Base-by-base conservation (phyloP, 495 filamentous ascomycete species). In the Pseudoneurospora amorphoporcata region DNA sequence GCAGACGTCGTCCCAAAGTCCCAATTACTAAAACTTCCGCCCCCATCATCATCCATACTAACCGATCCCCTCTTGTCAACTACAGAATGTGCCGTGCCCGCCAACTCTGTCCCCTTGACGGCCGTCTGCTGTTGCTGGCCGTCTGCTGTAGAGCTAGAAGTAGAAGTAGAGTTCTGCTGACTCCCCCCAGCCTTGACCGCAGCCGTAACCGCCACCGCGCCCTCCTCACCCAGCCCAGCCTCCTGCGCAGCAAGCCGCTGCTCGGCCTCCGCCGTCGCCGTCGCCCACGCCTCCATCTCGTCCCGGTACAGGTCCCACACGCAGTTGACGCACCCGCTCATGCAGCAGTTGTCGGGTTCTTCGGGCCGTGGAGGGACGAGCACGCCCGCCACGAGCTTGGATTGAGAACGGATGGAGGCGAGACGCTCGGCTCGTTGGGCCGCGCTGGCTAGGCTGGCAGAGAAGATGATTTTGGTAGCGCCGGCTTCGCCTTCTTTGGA, bases 281-380 rank as follows among this genome's bases (percentile, higher is more conserved):
- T 83, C 35, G 89, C 92, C 93, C 93, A 97, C 61, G 92, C 91
- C 78, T 98, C 94, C 82, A 97, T 84, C 71, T 97, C 94, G 73
- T 98, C 94, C 4, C 94, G 85, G 81, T 90, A 97, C 58, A 87
- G 84, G 79, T 98, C 95, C 95, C 95, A 99, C 12, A 97, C 95
- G 80, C 95, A 99, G 79, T 98, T 94, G 39, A 97, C 94, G 79
- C 95, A 99, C 38, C 95, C 95, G 76, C 91, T 93, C 95, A 98
- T 99, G 83, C 95, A 99, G 87, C 95, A 99, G 81, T 98, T 97
- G 80, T 98, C 95, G 16, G 95, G 95, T 80, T 99, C 95, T 70
- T 89, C 87, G 8, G 95, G 95, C 16, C 87, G 85, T 19, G 94
- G 94, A 12, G 94, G 94, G 4, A 97, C 91, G 71, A 87, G 83